Evolutionary conservation across 1,284 basidiomycete genomes (phyloP).

Genomic region (Cryptococcus depauperatus): DNA sequence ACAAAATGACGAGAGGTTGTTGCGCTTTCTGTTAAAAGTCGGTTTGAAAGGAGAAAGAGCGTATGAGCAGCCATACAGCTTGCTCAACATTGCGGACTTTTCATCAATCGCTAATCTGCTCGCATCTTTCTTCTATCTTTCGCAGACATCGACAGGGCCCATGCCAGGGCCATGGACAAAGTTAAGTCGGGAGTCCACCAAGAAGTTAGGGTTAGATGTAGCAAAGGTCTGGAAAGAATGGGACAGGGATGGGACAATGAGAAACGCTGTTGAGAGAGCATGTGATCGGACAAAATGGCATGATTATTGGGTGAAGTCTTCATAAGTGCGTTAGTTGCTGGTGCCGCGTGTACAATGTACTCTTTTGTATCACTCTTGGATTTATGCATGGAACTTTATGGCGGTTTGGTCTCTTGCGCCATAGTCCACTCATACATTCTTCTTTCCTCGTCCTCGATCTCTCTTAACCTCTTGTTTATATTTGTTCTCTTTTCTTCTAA

Average conservation of each 20-base stretch:
- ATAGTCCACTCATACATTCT: constrained; percentile 24
- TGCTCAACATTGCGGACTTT: constrained; percentile 8
- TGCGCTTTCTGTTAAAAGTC: constrained; percentile 22
- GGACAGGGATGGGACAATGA: constrained; percentile 18
- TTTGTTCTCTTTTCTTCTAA: constrained; percentile 28
- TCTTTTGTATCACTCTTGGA: too few species aligned
- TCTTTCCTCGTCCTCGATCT: constrained; percentile 36
- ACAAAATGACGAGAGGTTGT: constrained; percentile 56
- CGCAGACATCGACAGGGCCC: constrained; percentile 60
- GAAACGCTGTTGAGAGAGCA: constrained; percentile 12
- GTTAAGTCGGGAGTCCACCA: constrained; percentile 47
- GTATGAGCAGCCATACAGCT: constrained; percentile 15
- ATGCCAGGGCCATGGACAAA: constrained; percentile 66
- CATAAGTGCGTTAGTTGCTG: too few species aligned
- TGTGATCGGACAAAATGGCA: too few species aligned
- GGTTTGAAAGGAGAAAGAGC: constrained; percentile 19
- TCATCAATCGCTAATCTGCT: constrained; percentile 45
- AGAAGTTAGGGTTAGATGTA: constrained; percentile 51
- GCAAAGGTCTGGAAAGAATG: constrained; percentile 32
- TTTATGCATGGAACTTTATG: too few species aligned
- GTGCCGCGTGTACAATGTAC: too few species aligned
- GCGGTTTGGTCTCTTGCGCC: too few species aligned
- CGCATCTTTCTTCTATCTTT: constrained; percentile 66
- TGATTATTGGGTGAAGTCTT: too few species aligned
- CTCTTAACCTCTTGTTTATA: constrained; percentile 24